These are phyloP conservation scores for Cercospora sp. DNA, from an alignment of 2,329 filamentous ascomycete genomes.

Conservation along the genomic window DNA sequence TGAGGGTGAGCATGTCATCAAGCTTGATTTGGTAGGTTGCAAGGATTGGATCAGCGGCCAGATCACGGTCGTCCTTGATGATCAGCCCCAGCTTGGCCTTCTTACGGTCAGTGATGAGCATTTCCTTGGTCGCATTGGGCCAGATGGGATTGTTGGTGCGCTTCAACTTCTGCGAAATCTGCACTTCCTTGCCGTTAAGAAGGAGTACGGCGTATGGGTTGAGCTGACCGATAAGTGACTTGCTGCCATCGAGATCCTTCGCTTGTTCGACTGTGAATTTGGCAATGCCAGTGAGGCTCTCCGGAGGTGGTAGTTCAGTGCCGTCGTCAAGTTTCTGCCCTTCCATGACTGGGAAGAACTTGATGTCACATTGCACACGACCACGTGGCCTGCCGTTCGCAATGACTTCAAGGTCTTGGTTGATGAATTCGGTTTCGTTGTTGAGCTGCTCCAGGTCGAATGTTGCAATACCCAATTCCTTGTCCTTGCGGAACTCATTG, in stretches of 20 bases:
- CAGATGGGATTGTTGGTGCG: constrained; percentile 97
- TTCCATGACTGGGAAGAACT: constrained; percentile 92
- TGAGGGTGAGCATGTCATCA: constrained; percentile 87
- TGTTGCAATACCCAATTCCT: constrained; percentile 83
- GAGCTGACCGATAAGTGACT: constrained; percentile 85
- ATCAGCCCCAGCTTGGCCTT: constrained; percentile 85
- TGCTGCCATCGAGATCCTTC: constrained; percentile 89
- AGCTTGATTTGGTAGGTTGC: constrained; percentile 95
- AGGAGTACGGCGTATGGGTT: constrained; percentile 88
- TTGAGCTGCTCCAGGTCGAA: constrained; percentile 84
- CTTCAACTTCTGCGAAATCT: constrained; percentile 88
- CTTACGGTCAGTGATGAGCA: constrained; percentile 91
- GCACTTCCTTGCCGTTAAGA: constrained; percentile 88
- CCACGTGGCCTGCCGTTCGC: constrained; percentile 82
- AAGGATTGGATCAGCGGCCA: constrained; percentile 77
- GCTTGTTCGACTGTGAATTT: constrained; percentile 93
- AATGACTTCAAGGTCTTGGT: constrained; percentile 79
- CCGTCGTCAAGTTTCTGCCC: constrained; percentile 71
- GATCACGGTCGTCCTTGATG: constrained; percentile 91
- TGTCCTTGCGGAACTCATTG: constrained; percentile 95
- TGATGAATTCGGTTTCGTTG: constrained; percentile 74
- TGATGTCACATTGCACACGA: constrained; percentile 74
- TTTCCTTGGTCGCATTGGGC: constrained; percentile 87
- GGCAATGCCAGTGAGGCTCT: constrained; percentile 89
- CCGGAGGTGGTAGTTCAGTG: constrained; percentile 74